Evolutionary conservation across 192 early-diverging fungal genomes (phyloP).

Genomic region (Polychytrium aggregatum): DNA sequence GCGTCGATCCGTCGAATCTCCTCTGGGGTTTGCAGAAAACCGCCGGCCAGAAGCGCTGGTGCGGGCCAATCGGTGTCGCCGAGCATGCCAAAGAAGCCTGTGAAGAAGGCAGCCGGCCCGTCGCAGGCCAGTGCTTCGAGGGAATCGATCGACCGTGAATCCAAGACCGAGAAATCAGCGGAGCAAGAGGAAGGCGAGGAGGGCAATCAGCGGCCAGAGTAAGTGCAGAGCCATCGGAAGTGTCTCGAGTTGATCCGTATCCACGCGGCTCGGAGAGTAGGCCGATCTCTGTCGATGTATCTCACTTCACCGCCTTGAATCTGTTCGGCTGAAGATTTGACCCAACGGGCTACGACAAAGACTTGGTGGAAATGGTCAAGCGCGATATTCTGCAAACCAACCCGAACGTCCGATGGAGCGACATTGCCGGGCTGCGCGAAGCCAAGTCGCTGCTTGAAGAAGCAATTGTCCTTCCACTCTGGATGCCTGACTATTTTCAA

Average conservation of each 20-base stretch:
- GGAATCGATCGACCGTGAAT: too few relatives aligned
- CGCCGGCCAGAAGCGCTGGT: too few relatives aligned
- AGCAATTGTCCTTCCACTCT: constrained; percentile 50
- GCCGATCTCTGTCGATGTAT: too few relatives aligned
- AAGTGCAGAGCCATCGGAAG: constrained; percentile 1
- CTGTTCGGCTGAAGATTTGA: too few relatives aligned
- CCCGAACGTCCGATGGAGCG: constrained; percentile 42
- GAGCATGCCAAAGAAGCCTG: constrained; percentile 6
- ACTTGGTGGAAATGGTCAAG: constrained; percentile 50
- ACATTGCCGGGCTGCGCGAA: constrained; percentile 49
- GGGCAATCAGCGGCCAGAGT: constrained; percentile 12
- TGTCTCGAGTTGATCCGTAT: too few relatives aligned
- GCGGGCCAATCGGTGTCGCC: too few relatives aligned
- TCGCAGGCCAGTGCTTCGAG: too few relatives aligned
- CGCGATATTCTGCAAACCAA: constrained; percentile 44
- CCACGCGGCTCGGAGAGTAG: too few relatives aligned
- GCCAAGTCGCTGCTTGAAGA: constrained; percentile 49
- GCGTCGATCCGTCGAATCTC: too few relatives aligned
- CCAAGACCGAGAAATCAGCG: constrained; percentile 8
- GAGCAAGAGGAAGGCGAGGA: constrained; percentile 4
- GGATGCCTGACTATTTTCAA: constrained; percentile 58
- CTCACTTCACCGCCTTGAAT: too few relatives aligned
- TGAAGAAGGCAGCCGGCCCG: constrained; percentile 23
- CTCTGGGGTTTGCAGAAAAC: too few relatives aligned
- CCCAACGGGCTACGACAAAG: constrained; percentile 46